phyloP scores from a whole-genome alignment of 192 early-diverging fungal genomes.

The Chytriomyces confervae region DNA sequence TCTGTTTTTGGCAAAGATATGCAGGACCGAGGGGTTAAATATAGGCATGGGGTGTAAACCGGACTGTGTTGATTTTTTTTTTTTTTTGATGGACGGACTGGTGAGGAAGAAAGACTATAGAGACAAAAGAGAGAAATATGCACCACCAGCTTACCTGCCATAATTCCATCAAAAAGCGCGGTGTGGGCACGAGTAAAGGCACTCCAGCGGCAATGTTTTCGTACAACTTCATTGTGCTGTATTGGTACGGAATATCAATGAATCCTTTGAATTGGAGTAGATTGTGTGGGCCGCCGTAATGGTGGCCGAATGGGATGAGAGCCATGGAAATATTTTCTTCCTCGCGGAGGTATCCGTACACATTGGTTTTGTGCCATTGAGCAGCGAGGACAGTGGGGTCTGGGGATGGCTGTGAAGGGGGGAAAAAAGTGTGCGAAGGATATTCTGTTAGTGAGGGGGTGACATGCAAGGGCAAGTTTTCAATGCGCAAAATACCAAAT shows the following conservation, averaged over 20 bases:
- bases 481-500: slow-evolving; percentile 4
- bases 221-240: slow-evolving; percentile 32
- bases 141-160: neutral
- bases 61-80: neutral
- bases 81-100: neutral
- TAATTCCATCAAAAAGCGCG: slow-evolving; percentile 22
- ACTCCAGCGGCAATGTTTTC: slow-evolving; percentile 34
- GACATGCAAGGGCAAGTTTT: too few species aligned
- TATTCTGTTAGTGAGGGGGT: too few species aligned
- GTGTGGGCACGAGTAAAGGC: slow-evolving; percentile 18
- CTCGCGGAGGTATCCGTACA: neutral
- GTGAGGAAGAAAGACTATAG: neutral
- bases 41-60: neutral
- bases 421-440: too few species aligned
- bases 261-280: slow-evolving; percentile 29
- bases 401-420: neutral
- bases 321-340: neutral
- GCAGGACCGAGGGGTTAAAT: neutral
- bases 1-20: neutral
- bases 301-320: slow-evolving; percentile 15
- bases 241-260: slow-evolving; percentile 31
- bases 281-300: slow-evolving; percentile 24
- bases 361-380: slow-evolving; percentile 14
- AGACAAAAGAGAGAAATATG: neutral
- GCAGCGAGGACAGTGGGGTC: neutral